These are phyloP conservation scores for Aspergillus bridgeri DNA, from an alignment of 495 filamentous ascomycete genomes.

Conservation along the genomic window DNA sequence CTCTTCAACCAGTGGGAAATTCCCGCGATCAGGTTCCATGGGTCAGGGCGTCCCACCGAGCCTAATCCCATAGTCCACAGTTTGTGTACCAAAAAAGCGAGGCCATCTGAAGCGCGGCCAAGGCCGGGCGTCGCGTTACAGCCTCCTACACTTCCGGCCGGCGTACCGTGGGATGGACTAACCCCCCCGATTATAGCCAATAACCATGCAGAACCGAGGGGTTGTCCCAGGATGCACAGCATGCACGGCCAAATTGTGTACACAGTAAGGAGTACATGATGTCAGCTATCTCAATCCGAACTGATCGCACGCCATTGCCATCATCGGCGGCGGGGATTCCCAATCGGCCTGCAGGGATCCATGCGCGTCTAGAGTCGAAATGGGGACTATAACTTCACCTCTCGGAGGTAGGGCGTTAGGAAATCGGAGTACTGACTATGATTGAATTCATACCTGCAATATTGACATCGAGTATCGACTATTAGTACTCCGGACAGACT, in stretches of 20 bases:
- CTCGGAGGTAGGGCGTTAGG: too few relatives aligned
- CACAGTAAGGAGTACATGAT: conserved; percentile 6
- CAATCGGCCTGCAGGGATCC: background rate
- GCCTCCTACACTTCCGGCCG: conserved; percentile 7
- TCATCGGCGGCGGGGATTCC: background rate
- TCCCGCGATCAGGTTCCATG: conserved; percentile 22
- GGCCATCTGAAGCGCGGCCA: background rate
- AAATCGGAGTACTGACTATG: too few relatives aligned
- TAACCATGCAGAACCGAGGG: background rate
- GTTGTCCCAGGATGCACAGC: too few relatives aligned
- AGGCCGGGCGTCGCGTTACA: background rate
- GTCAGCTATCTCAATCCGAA: conserved; percentile 6
- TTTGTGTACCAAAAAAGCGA: conserved; percentile 9
- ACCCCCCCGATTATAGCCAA: background rate
- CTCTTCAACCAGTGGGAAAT: conserved; percentile 15
- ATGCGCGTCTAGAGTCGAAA: too few relatives aligned
- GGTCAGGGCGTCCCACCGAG: conserved; percentile 20
- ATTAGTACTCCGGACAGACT: too few relatives aligned
- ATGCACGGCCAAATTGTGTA: background rate
- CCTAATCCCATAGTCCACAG: conserved; percentile 13
- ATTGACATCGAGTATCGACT: too few relatives aligned
- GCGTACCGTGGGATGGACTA: conserved; percentile 4
- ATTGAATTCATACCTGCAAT: too few relatives aligned
- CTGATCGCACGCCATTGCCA: conserved; percentile 3
- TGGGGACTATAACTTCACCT: too few relatives aligned